Evolutionary conservation across 306 rosid species (phyloP).

Genomic region (Psophocarpus tetragonolobus): DNA sequence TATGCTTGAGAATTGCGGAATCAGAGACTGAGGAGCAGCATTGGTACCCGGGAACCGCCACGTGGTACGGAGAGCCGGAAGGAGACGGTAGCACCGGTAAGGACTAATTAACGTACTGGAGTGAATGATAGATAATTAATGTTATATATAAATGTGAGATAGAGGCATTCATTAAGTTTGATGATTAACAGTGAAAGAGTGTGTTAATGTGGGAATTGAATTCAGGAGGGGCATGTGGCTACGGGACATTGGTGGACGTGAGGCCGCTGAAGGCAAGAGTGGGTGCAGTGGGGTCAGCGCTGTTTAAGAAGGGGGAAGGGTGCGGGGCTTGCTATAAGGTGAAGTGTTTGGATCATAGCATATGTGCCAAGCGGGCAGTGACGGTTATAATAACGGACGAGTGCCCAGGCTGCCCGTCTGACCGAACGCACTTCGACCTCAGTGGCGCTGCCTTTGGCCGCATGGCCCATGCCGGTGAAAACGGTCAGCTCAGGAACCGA

Average conservation of each 20-base stretch:
- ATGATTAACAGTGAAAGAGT: neutral
- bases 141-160: too few species aligned
- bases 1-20: conserved; percentile 7
- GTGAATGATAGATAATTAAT: too few species aligned
- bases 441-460: conserved; percentile 93
- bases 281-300: conserved; percentile 75
- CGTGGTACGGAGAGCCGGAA: conserved; percentile 94
- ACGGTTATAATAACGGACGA: conserved; percentile 83
- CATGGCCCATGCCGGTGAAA: conserved; percentile 72
- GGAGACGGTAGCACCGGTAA: conserved; percentile 97
- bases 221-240: conserved; percentile 94
- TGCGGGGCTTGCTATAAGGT: conserved; percentile 94
- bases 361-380: conserved; percentile 80
- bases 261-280: conserved; percentile 86
- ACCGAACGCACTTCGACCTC: conserved; percentile 79
- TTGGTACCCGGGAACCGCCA: conserved; percentile 83
- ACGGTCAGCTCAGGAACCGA: conserved; percentile 65
- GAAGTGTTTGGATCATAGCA: conserved; percentile 65
- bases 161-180: too few species aligned
- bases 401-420: conserved; percentile 79
- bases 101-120: too few species aligned
- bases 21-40: conserved; percentile 42
- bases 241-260: conserved; percentile 77
- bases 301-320: conserved; percentile 83
- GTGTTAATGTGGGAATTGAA: neutral